Evolutionary conservation across 2,329 filamentous ascomycete species (phyloP).

Genomic region (Colletotrichum chlorophyti): DNA sequence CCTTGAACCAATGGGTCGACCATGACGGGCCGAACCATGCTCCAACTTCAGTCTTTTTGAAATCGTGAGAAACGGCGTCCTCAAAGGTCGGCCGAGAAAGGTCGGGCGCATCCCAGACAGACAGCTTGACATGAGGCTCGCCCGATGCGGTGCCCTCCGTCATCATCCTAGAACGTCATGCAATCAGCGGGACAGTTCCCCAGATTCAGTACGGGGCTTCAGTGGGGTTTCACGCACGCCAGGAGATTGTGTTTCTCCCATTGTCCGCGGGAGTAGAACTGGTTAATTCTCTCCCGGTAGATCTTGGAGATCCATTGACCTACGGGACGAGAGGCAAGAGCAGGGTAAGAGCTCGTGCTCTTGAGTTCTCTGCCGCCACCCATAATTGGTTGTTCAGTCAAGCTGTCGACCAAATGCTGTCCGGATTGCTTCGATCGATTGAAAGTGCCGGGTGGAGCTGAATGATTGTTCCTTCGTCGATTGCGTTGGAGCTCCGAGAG

Average conservation of each 20-base stretch:
- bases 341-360: conserved; percentile 58
- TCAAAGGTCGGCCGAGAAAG: conserved; percentile 84
- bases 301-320: conserved; percentile 86
- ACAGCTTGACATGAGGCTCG: conserved; percentile 80
- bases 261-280: conserved; percentile 82
- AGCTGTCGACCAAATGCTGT: conserved; percentile 1
- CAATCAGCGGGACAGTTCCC: conserved; percentile 26
- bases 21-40: conserved; percentile 90
- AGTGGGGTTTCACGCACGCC: conserved; percentile 57
- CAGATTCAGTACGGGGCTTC: conserved; percentile 3
- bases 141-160: conserved; percentile 72
- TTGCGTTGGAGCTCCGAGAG: conserved; percentile 18
- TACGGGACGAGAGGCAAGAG: conserved; percentile 58
- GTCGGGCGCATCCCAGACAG: conserved; percentile 82
- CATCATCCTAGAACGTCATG: conserved; percentile 69
- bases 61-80: conserved; percentile 79
- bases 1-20: conserved; percentile 97
- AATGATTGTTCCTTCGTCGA: conserved; percentile 40
- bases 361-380: conserved; percentile 55
- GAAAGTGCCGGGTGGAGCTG: conserved; percentile 37
- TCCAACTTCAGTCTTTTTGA: conserved; percentile 76
- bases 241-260: conserved; percentile 78
- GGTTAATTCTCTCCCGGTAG: conserved; percentile 81
- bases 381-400: conserved; percentile 45
- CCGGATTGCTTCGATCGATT: conserved; percentile 19